Evolutionary conservation across 1,284 basidiomycete species (phyloP).

Genomic region (Melampsora americana): DNA sequence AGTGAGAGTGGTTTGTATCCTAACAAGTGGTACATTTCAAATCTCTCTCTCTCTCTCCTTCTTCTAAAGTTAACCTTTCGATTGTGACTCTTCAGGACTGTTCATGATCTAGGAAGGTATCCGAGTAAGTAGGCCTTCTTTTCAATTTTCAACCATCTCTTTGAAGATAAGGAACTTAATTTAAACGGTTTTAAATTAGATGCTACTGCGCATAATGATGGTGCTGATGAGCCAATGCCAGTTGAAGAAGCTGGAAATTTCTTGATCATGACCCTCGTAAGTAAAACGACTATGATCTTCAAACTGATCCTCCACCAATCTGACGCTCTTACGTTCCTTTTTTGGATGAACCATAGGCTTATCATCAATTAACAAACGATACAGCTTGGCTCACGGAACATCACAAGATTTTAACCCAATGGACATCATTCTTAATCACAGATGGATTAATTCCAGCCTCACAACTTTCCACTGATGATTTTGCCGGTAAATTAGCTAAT

Average conservation of each 20-base stretch:
- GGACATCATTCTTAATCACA: constrained; percentile 52
- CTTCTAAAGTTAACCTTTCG: neutral
- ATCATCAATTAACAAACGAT: constrained; percentile 36
- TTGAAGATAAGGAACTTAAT: neutral
- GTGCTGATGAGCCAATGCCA: constrained; percentile 46
- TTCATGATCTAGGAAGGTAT: constrained; percentile 53
- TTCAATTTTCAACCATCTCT: neutral
- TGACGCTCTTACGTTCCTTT: no score
- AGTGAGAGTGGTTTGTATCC: constrained; percentile 53
- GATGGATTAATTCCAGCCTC: constrained; percentile 51
- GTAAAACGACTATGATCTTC: constrained; percentile 9
- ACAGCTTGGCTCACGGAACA: constrained; percentile 49
- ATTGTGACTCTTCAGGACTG: constrained; percentile 48
- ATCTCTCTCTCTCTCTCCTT: neutral
- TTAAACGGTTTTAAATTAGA: constrained; percentile 1
- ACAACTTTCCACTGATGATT: constrained; percentile 54
- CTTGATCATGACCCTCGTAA: constrained; percentile 42
- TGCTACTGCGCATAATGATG: constrained; percentile 51
- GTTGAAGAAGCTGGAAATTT: constrained; percentile 45
- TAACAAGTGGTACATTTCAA: constrained; percentile 47
- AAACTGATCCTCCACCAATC: neutral
- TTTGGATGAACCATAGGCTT: constrained; percentile 12
- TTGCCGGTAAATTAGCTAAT: constrained; percentile 53
- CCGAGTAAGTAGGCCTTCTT: constrained; percentile 47
- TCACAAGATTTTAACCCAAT: constrained; percentile 52